phyloP scores from a whole-genome alignment of 331 rosid genomes.

The Malus hybrid region DNA sequence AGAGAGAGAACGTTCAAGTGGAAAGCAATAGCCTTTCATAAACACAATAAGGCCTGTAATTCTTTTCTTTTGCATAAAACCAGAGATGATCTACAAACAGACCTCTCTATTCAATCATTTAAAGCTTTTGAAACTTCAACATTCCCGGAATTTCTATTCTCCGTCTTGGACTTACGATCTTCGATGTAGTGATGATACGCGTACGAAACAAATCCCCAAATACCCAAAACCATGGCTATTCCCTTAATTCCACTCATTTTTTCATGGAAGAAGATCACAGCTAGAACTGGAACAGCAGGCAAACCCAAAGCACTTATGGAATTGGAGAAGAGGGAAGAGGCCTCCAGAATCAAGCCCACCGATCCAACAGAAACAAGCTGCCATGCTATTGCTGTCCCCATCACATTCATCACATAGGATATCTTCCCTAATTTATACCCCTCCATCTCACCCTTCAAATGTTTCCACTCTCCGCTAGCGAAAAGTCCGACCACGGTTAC shows the following conservation, averaged over 20 bases:
- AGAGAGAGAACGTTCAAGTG: background rate
- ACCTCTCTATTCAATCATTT: background rate
- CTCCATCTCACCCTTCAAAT: slow-evolving; percentile 41
- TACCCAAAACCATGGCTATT: slow-evolving; percentile 1
- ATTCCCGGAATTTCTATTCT: background rate
- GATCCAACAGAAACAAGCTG: slow-evolving; percentile 33
- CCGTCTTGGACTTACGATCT: background rate
- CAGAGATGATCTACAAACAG: background rate
- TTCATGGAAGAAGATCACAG: slow-evolving; percentile 49
- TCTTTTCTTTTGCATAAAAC: background rate
- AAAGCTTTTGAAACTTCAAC: background rate
- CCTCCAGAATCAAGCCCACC: slow-evolving; percentile 59
- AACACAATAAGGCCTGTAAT: background rate
- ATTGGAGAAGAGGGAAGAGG: slow-evolving; percentile 60
- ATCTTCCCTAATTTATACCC: slow-evolving; percentile 40
- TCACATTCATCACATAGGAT: slow-evolving; percentile 39
- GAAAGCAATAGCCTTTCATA: background rate
- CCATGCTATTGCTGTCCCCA: slow-evolving; percentile 46
- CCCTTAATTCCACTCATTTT: slow-evolving; percentile 52
- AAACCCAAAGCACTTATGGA: slow-evolving; percentile 42
- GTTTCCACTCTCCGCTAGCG: slow-evolving; percentile 60
- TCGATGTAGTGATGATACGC: slow-evolving; percentile 57
- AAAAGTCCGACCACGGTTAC: slow-evolving; percentile 40
- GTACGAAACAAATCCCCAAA: slow-evolving; percentile 57
- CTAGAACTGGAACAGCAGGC: slow-evolving; percentile 57